Conservation (phyloP, 176 grass and related monocot genomes). For the Oryza meridionalis region DNA sequence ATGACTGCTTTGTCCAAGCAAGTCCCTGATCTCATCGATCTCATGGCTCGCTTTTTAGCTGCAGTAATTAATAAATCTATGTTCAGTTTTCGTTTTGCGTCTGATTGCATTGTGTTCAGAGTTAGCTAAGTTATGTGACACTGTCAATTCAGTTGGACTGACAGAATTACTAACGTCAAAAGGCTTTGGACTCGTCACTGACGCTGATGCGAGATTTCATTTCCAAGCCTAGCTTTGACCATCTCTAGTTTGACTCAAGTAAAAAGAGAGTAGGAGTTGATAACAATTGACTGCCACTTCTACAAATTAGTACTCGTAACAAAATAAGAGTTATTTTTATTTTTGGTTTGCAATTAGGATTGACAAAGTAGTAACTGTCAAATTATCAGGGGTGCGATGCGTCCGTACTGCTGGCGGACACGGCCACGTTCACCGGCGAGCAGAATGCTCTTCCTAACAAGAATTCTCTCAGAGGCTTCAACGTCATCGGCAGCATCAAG, state of each 20-base stretch:
- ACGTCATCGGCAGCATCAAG: slow-evolving; percentile 64
- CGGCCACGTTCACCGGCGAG: slow-evolving; percentile 47
- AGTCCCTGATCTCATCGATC: too few relatives aligned
- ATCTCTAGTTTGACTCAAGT: background rate
- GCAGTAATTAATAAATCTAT: background rate
- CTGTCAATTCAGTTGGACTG: background rate
- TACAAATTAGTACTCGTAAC: background rate
- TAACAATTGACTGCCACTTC: too few relatives aligned
- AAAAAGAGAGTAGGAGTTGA: too few relatives aligned
- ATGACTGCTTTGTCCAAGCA: slow-evolving; percentile 88
- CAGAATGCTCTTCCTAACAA: background rate
- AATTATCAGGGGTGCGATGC: slow-evolving; percentile 66
- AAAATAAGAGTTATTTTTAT: too few relatives aligned
- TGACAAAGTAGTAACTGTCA: background rate
- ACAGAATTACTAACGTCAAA: background rate
- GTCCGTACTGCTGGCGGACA: slow-evolving; percentile 60
- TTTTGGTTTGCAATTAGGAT: background rate
- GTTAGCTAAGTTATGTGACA: background rate
- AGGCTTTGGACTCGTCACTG: background rate
- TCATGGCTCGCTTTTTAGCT: background rate
- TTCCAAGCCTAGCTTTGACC: background rate
- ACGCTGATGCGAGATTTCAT: background rate
- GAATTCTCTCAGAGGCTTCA: slow-evolving; percentile 23
- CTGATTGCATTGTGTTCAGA: background rate
- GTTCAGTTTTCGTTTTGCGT: too few relatives aligned